These are phyloP conservation scores for Leucogyrophana mollusca DNA, from an alignment of 768 basidiomycete species.

Conservation along the genomic window DNA sequence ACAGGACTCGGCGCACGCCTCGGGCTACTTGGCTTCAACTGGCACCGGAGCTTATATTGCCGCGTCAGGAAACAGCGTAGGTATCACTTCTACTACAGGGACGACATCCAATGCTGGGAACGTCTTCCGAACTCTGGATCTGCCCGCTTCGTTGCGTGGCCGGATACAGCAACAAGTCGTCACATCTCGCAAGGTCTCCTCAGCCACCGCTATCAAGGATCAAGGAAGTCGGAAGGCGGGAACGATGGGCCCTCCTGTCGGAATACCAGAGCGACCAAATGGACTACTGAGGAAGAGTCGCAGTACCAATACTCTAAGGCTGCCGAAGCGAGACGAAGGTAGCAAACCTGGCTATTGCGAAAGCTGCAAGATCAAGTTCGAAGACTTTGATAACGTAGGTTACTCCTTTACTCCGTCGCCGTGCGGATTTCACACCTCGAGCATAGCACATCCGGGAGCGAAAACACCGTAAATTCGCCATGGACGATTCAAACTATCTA, in stretches of 20 bases:
- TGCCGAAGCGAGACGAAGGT: conserved; percentile 80
- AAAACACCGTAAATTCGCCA: conserved; percentile 82
- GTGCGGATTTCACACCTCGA: background rate
- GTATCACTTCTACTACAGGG: conserved; percentile 86
- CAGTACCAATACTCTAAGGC: conserved; percentile 74
- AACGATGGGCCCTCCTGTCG: conserved; percentile 67
- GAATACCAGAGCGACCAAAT: conserved; percentile 52
- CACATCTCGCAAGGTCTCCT: conserved; percentile 56
- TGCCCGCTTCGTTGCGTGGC: conserved; percentile 54
- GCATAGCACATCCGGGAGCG: conserved; percentile 68
- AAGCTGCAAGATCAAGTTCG: conserved; percentile 89
- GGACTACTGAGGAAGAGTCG: conserved; percentile 66
- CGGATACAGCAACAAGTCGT: conserved; percentile 64
- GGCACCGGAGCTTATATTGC: conserved; percentile 66
- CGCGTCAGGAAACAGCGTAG: conserved; percentile 94
- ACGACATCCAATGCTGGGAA: conserved; percentile 69
- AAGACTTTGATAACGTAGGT: conserved; percentile 78
- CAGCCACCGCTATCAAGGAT: conserved; percentile 23
- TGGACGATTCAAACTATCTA: conserved; percentile 71
- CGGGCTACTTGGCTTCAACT: conserved; percentile 64
- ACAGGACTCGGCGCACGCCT: conserved; percentile 60
- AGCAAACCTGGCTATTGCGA: conserved; percentile 97
- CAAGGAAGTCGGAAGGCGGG: conserved; percentile 27
- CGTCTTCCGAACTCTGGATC: conserved; percentile 42
- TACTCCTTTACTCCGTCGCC: background rate